Evolutionary conservation across 345 rosid genomes (phyloP).

Genomic region (Aquilaria malaccensis): DNA sequence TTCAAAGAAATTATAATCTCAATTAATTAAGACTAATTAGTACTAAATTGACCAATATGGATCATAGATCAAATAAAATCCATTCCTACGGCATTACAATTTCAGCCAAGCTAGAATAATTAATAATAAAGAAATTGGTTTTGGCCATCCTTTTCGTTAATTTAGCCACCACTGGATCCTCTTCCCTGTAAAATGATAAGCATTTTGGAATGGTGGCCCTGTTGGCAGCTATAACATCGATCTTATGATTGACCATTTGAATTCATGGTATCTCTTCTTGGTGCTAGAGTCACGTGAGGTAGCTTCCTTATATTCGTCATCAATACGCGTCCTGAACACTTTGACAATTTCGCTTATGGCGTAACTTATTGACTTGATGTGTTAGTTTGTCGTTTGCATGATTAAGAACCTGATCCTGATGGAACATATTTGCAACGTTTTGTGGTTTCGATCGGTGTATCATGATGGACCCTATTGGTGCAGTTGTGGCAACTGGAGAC

Average conservation of each 20-base stretch:
- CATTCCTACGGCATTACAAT: too few relatives aligned
- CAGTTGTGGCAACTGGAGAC: slow-evolving; percentile 99
- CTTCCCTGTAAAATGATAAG: too few relatives aligned
- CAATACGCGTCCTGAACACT: slow-evolving; percentile 14
- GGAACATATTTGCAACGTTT: slow-evolving; percentile 1
- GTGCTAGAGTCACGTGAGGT: slow-evolving; percentile 27
- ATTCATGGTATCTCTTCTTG: slow-evolving; percentile 9
- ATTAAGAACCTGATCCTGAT: background rate
- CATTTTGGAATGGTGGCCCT: too few relatives aligned
- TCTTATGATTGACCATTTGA: slow-evolving; percentile 14
- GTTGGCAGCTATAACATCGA: background rate
- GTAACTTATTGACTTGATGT: too few relatives aligned
- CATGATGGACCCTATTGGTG: slow-evolving; percentile 16
- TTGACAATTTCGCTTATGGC: background rate
- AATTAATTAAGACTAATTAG: too few relatives aligned
- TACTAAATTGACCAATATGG: too few relatives aligned
- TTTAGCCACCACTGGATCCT: too few relatives aligned
- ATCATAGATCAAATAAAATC: too few relatives aligned
- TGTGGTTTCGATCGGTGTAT: slow-evolving; percentile 9
- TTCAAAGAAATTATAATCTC: too few relatives aligned
- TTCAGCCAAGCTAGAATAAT: too few relatives aligned
- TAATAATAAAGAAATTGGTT: too few relatives aligned
- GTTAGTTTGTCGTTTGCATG: background rate
- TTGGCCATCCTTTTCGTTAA: too few relatives aligned
- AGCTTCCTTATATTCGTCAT: slow-evolving; percentile 5